Evolutionary conservation across 441 rosid genomes (phyloP), one percentile per base, ranked within the genome.

Genomic region (Pelargonium australe): DNA sequence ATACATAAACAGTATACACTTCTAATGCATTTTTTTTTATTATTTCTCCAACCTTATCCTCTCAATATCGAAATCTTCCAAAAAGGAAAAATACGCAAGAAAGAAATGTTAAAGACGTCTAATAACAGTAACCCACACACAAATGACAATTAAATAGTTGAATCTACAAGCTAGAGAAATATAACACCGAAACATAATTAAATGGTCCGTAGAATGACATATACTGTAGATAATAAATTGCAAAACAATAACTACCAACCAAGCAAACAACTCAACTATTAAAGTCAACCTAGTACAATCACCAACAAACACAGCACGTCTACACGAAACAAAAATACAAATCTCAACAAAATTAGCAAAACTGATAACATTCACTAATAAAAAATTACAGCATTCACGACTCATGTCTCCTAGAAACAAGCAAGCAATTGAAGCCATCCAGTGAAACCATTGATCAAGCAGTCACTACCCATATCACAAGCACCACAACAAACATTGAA

Each of bases 201-300:
- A 55, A 16, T 17, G 25, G 61, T 14, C 19, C 11, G 10, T 16
- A 17, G 10, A 16, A 55, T 55, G 61, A 55, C 61, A 55, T 7
- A 14, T 17, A 55, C 8, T 5, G 25, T 16, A 55, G 25, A 55
- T 55, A 17, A 55, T 20, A 17, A 4, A 55, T 16, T 11, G 19
- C 25, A 55, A 55, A 7, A 2, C 25, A 19, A 55, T 17, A 55
- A 55, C 23, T 17, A 7, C 23, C 25, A 16, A 17, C 58, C 41
- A 65, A 77, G 47, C 1, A 71, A 73, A 72, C 62, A 58, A 7
- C 40, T 5, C 12, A 17, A 31, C 70, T 70, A 70, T 14, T 31
- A 77, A 73, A 79, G 83, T 78, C 81, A 82, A 85, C 61, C 61
- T 7, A 55, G 25, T 55, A 17, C 19, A 20, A 5, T 16, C 7